Evolutionary conservation across 2,329 filamentous ascomycete genomes (phyloP).

Genomic region (Cercospora canescens): DNA sequence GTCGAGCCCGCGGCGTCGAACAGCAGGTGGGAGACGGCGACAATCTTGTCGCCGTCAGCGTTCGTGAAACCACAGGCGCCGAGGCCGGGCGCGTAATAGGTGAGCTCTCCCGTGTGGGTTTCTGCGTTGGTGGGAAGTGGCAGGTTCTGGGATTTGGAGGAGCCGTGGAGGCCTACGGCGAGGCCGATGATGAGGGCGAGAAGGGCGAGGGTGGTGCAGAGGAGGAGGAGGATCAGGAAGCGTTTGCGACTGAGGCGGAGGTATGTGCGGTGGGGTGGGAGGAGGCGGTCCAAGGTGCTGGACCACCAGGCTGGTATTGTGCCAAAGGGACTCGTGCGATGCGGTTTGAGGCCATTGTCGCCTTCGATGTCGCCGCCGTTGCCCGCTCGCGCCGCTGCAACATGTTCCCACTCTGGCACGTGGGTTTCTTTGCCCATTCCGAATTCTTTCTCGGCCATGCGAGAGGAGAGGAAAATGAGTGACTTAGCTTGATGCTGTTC

Average conservation of each 20-base stretch:
- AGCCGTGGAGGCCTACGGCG: conserved; percentile 5
- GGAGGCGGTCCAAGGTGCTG: conserved; percentile 6
- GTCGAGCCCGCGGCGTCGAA: conserved; percentile 54
- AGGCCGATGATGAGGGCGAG: conserved; percentile 10
- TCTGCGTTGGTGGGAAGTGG: conserved; percentile 54
- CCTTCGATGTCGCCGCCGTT: background rate
- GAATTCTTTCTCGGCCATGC: conserved; percentile 1
- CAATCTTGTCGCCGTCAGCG: conserved; percentile 58
- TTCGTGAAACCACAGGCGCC: conserved; percentile 69
- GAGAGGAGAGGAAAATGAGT: background rate
- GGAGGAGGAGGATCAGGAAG: conserved; percentile 11
- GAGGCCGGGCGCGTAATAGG: conserved; percentile 62
- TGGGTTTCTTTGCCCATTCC: conserved; percentile 18
- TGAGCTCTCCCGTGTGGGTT: conserved; percentile 45
- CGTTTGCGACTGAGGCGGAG: conserved; percentile 3
- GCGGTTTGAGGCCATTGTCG: background rate
- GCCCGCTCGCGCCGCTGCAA: conserved; percentile 15
- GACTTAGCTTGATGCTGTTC: background rate
- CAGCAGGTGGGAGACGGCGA: conserved; percentile 60
- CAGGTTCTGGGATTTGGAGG: conserved; percentile 40
- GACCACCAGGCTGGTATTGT: background rate
- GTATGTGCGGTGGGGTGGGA: conserved; percentile 14
- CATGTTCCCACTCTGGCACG: conserved; percentile 27
- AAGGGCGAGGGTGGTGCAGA: conserved; percentile 9
- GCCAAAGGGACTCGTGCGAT: background rate